A percentile compares a stretch with the other conserved stretches of the same genome.
Evolutionary conservation across 2,329 filamentous ascomycete species (phyloP).

Genomic region (Helotiales sp.): DNA sequence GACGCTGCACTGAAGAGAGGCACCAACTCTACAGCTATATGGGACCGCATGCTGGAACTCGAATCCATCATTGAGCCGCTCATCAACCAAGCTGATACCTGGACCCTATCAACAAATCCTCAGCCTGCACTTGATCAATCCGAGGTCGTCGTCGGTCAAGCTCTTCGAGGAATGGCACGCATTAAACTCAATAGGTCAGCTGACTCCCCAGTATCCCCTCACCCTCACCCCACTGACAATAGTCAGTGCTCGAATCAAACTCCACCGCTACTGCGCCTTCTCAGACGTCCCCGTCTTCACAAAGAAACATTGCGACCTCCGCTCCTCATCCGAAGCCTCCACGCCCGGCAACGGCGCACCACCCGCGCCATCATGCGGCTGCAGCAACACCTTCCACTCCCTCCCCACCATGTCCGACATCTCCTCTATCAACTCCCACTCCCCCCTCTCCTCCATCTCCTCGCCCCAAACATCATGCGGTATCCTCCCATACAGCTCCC

Average conservation of each 20-base stretch:
- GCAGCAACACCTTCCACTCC: constrained; percentile 21
- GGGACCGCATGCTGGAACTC: constrained; percentile 29
- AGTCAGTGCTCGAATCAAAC: constrained; percentile 49
- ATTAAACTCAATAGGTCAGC: constrained; percentile 51
- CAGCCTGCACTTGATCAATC: constrained; percentile 38
- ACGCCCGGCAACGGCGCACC: neutral
- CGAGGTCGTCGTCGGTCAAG: constrained; percentile 44
- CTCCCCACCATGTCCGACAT: constrained; percentile 9
- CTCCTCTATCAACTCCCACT: constrained; percentile 1
- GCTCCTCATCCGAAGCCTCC: constrained; percentile 14
- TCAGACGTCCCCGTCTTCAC: constrained; percentile 50
- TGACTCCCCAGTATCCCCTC: neutral
- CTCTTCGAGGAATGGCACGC: constrained; percentile 46
- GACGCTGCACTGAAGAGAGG: constrained; percentile 42
- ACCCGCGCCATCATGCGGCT: constrained; percentile 13
- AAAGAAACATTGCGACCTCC: constrained; percentile 50
- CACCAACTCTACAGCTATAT: constrained; percentile 42
- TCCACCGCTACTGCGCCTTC: constrained; percentile 53
- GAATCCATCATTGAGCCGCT: constrained; percentile 28
- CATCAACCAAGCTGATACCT: constrained; percentile 24
- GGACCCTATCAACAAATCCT: constrained; percentile 23
- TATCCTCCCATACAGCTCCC: constrained; percentile 45
- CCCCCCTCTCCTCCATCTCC: neutral
- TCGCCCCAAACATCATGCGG: constrained; percentile 9
- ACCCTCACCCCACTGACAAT: neutral